Base-by-base conservation (phyloP, 768 basidiomycete genomes). In the Boletellus ananas region DNA sequence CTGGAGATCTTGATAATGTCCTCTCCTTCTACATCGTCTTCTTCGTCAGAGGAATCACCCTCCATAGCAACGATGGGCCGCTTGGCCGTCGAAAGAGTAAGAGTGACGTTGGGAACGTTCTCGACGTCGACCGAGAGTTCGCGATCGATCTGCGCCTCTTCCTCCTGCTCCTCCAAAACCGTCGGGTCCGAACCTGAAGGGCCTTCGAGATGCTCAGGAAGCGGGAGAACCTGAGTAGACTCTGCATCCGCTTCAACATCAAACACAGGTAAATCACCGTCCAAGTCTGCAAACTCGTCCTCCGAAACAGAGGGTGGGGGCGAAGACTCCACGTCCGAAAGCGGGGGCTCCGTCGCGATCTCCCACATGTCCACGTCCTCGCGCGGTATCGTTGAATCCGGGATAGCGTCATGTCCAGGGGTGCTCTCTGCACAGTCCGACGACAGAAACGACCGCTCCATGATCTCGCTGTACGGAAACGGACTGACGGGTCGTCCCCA, bases 1-100 rank as follows among this genome's bases (percentile, higher is more conserved):
- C 89, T 91, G 3, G 84, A 84, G 53, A 95, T 88, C 70, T 89
- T 86, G 55, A 96, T 82, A 6, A 94, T 71, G 8, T 74, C 72
- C 5, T 74, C 72, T 5, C 70, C 71, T 4, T 71, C 66, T 23
- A 68, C 59, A 17, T 64, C 70, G 11, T 62, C 70, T 20, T 66
- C 70, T 2, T 61, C 64, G 25, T 61, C 67, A 27, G 56, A 58
- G 13, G 56, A 55, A 45, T 47, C 54, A 4, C 57, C 58, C 1
- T 54, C 57, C 43, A 50, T 56, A 27, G 41, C 38, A 1, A 41
- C 49, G 12, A 25, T 9, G 4, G 38, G 17, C 4, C 21, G 44
- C 40, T 18, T 18, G 20, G 34, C 17, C 7, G 43, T 5, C 4
- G 52, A 16, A 18, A 47, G 21, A 21, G 27, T 11, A 16, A 31